Percentiles rank a stretch among this genome's conserved stretches.
Evolutionary conservation across 352 stramenopile genomes (phyloP).

Genomic region (Phytophthora uliginosa): DNA sequence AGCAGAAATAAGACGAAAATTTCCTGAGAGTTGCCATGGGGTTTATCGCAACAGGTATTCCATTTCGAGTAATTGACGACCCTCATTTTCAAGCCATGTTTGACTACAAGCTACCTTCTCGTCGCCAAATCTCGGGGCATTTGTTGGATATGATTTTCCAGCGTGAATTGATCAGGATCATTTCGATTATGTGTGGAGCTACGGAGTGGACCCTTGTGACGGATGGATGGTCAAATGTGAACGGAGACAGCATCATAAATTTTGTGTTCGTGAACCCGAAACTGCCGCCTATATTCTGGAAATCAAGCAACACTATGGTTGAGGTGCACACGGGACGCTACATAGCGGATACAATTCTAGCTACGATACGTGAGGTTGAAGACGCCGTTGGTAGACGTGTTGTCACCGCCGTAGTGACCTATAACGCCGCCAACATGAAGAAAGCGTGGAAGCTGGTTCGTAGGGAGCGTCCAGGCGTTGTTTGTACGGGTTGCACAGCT

Average conservation of each 20-base stretch:
- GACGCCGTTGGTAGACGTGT: not conserved
- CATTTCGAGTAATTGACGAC: conserved; percentile 1
- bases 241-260: conserved; percentile 21
- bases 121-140: conserved; percentile 1
- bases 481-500: conserved; percentile 16
- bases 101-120: conserved; percentile 9
- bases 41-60: too few species aligned
- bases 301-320: conserved; percentile 1
- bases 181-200: not conserved
- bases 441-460: not conserved
- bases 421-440: conserved; percentile 23
- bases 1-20: too few species aligned
- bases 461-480: not conserved
- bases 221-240: conserved; percentile 17
- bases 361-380: conserved; percentile 9
- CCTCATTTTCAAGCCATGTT: conserved; percentile 5
- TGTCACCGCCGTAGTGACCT: conserved; percentile 5
- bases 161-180: not conserved
- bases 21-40: not conserved
- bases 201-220: conserved; percentile 1
- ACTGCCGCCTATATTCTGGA: conserved; percentile 11
- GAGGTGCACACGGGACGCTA: conserved; percentile 1
- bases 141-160: not conserved
- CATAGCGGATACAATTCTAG: conserved; percentile 1
- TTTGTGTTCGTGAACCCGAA: conserved; percentile 14